phyloP scores from a whole-genome alignment of 2,329 filamentous ascomycete genomes.

The Coniella vitis region DNA sequence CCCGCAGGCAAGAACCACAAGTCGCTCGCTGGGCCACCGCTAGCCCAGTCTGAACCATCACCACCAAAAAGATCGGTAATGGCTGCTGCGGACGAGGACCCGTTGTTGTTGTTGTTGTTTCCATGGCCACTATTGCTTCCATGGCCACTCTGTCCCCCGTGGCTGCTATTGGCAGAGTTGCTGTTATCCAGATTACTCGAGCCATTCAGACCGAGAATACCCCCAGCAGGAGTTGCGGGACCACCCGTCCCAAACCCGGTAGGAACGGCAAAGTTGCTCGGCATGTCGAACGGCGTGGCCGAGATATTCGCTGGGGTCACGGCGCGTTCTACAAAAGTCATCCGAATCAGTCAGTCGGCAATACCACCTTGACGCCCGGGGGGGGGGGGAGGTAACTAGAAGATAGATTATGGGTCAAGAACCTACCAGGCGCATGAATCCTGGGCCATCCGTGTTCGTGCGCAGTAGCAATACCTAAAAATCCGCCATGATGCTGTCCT shows the following conservation, averaged over 20 bases:
- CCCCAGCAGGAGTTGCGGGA: conserved; percentile 40
- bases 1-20: conserved; percentile 64
- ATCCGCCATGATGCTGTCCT: too few species aligned
- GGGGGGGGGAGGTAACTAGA: too few species aligned
- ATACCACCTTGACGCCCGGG: too few species aligned
- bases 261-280: conserved; percentile 49
- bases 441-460: conserved; percentile 15
- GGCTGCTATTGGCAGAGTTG: conserved; percentile 23
- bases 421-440: conserved; percentile 11
- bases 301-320: conserved; percentile 48
- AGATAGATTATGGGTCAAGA: too few species aligned
- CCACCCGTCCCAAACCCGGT: conserved; percentile 33
- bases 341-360: too few species aligned
- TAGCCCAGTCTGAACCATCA: conserved; percentile 41
- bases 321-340: conserved; percentile 29
- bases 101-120: conserved; percentile 7
- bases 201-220: background rate
- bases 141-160: conserved; percentile 22
- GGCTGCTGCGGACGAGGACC: conserved; percentile 21
- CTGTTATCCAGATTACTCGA: conserved; percentile 26
- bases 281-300: conserved; percentile 56
- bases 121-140: conserved; percentile 23
- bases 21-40: conserved; percentile 42
- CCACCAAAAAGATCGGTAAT: conserved; percentile 33
- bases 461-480: too few species aligned